Evolutionary conservation across 768 basidiomycete genomes (phyloP).

Genomic region (Lanmaoa rubissima): DNA sequence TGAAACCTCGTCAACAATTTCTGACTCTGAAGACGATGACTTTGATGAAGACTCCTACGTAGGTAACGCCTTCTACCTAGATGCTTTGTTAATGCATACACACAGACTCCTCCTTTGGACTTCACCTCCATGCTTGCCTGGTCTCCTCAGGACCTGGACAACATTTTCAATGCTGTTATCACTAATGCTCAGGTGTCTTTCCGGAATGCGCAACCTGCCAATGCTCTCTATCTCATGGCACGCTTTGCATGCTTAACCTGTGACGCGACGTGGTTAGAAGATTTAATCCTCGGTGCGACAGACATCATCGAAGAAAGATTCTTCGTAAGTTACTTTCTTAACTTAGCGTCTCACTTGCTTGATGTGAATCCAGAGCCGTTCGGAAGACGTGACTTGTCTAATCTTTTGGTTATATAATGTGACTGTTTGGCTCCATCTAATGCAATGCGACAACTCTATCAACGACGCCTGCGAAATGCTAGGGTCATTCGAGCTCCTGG

Average conservation of each 20-base stretch:
- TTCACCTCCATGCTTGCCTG: conserved; percentile 93
- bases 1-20: conserved; percentile 43
- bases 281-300: conserved; percentile 86
- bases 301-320: conserved; percentile 91
- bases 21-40: conserved; percentile 51
- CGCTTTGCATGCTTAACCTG: conserved; percentile 93
- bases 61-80: conserved; percentile 14
- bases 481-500: conserved; percentile 80
- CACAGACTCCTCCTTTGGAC: conserved; percentile 69
- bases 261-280: conserved; percentile 89
- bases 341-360: conserved; percentile 6
- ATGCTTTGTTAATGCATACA: conserved; percentile 5
- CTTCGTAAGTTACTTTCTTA: conserved; percentile 60
- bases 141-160: conserved; percentile 72
- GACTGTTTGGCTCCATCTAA: conserved; percentile 85
- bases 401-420: conserved; percentile 96
- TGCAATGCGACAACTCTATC: conserved; percentile 81
- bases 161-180: conserved; percentile 81
- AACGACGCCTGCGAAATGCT: conserved; percentile 79
- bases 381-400: conserved; percentile 82
- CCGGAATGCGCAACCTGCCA: conserved; percentile 83
- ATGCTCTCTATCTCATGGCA: conserved; percentile 84
- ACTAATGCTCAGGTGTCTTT: conserved; percentile 68
- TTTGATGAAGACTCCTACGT: conserved; percentile 51
- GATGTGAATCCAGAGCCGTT: conserved; percentile 53